Evolutionary conservation across 1,139 yeast genomes (phyloP), one percentile per base, ranked within the genome.

Genomic region (Debaryomyces subglobosus): DNA sequence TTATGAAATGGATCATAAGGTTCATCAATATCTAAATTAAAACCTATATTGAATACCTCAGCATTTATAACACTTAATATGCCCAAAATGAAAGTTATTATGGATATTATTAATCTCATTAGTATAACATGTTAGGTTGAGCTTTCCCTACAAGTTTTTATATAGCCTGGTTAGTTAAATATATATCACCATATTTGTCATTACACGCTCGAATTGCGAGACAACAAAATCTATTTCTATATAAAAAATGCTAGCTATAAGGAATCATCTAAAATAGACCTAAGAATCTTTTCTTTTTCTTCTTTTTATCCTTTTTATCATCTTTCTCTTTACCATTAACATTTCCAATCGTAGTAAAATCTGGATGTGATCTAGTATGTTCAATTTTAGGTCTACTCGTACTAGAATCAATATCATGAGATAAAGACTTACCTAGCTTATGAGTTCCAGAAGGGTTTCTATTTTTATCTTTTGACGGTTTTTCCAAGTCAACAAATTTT

Each of bases 301-400:
- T 57, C 50, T 55, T 55, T 48, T 60, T 60, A 51, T 55, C 59
- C 49, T 61, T 56, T 38, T 52, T 49, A 12, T 53, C 52, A 40
- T 47, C 4, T 3, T n/a, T 3, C 9, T 53, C 32, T 42, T 51
- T 24, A 18, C 21, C 12, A 32, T 39, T 27, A 9, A 32, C 34
- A 20, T 30, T 21, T 34, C 44, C 38, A 41, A 30, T 4, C 21
- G 50, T 47, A 8, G 60, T 64, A 30, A 72, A 58, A 47, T 69
- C 74, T 1, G 79, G 79, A 50, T 73, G 79, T 5, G 78, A 72
- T 49, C 69, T 71, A 29, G 63, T 56, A 1, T 79, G 77, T 54
- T 68, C 74, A 37, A 69, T 52, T 13, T 43, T 58, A 2, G 74
- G 78, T 16, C 73, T 64, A 42, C 66, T 64, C 35, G 67, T 61